These are phyloP conservation scores for Inonotus obliquus DNA, from an alignment of 1,284 basidiomycete genomes.

Conservation along the genomic window DNA sequence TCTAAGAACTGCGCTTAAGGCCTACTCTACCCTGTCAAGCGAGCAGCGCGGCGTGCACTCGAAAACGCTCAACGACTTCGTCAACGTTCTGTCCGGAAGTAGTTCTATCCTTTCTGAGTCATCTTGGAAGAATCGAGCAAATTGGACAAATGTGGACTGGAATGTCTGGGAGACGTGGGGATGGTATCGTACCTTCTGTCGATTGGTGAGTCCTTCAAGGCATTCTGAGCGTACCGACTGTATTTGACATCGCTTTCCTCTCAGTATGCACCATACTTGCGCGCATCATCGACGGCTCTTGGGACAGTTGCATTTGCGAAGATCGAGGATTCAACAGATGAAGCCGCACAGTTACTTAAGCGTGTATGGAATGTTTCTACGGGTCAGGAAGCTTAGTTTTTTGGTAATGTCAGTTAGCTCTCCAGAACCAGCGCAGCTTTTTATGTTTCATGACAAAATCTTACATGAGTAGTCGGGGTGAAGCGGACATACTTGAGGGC, in stretches of 20 bases:
- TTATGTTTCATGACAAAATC: background rate
- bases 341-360: constrained; percentile 53
- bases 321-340: constrained; percentile 50
- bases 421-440: background rate
- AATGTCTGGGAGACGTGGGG: constrained; percentile 80
- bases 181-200: constrained; percentile 83
- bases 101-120: constrained; percentile 43
- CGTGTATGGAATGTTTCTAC: constrained; percentile 67
- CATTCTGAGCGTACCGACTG: constrained; percentile 5
- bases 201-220: constrained; percentile 49
- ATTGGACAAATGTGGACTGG: constrained; percentile 72
- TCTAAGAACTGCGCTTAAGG: constrained; percentile 64
- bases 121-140: constrained; percentile 64
- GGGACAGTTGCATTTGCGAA: constrained; percentile 59
- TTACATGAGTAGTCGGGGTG: too few species aligned
- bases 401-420: background rate
- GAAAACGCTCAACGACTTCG: constrained; percentile 65
- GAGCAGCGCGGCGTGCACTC: constrained; percentile 72
- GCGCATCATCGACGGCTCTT: constrained; percentile 63
- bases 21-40: constrained; percentile 62
- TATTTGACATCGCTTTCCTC: constrained; percentile 5
- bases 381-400: constrained; percentile 41
- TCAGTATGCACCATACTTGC: constrained; percentile 73
- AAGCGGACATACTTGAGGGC: background rate
- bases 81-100: constrained; percentile 50